Base-by-base conservation (phyloP, 495 filamentous ascomycete species). In the Penicillium nucicola region DNA sequence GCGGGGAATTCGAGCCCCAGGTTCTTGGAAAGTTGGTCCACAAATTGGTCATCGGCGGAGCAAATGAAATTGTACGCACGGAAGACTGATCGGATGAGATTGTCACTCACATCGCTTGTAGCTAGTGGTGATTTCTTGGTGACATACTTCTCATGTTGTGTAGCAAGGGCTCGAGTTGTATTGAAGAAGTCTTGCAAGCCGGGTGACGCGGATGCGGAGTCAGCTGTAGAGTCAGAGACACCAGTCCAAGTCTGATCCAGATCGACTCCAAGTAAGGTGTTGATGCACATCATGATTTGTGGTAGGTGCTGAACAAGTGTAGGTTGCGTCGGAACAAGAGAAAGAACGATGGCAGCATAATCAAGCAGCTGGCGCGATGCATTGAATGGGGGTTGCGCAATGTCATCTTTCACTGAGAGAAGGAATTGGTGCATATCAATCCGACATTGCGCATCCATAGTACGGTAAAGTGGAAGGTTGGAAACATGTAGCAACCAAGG, bases 1-100 rank as follows among this genome's bases (percentile, higher is more conserved):
- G 67, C 60, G 3, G 61, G 62, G 2, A 86, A 56, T 25, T 76
- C 61, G 20, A 71, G 53, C 5, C 64, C 62, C 3, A 79, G 51
- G 34, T 71, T 57, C 13, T 57, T 47, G n/a, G 72, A 57, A 8
- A 81, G 51, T 37, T 64, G 57, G 0, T 45, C 39, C 13, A 64
- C 49, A 32, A 70, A 61, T 5, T 61, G 48, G 13, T 52, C 25
- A 32, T 64, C 53, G 5, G 52, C 53, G 2, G 36, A 28, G 36
- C 61, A 66, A 13, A 71, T 48, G 2, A 57, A 41, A 12, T 52
- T 46, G 43, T 70, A 72, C 37, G 48, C 36, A 23, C 37, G 52
- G 3, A 57, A 54, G n/a, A 74, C 51, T 20, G 50, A 45, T 19
- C 61, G 62, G 19, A 71, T 23, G 13, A 76, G 37, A 8, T 58